A percentile compares a stretch with the other conserved stretches of the same genome.
phyloP scores from a whole-genome alignment of 306 rosid species.

The Dryas drummondii region DNA sequence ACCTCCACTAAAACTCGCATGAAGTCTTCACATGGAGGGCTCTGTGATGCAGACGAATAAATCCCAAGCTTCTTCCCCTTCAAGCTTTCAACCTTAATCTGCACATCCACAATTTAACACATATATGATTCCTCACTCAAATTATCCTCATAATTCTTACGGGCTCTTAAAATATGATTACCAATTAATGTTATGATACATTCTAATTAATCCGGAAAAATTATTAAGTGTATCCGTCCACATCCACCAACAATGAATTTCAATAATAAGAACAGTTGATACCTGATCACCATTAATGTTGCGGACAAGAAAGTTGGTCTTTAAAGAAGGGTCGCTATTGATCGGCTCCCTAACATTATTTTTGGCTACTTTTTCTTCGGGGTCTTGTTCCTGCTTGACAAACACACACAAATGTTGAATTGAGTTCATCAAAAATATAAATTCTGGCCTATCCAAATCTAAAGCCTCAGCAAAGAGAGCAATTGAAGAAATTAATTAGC shows the following conservation, averaged over 20 bases:
- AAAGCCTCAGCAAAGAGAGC: too few species aligned
- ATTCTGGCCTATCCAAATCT: too few species aligned
- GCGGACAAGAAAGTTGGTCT: background rate
- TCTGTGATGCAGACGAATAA: slow-evolving; percentile 77
- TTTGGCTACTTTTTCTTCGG: too few species aligned
- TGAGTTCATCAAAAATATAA: too few species aligned
- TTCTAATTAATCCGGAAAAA: background rate
- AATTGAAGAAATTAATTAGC: too few species aligned
- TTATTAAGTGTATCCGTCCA: background rate
- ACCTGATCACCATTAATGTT: too few species aligned
- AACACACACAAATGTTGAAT: too few species aligned
- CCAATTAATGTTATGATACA: background rate
- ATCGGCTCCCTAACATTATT: too few species aligned
- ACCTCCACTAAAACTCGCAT: slow-evolving; percentile 55
- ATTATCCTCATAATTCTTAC: background rate
- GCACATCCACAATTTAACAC: slow-evolving; percentile 20
- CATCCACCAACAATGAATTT: background rate
- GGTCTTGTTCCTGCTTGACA: too few species aligned
- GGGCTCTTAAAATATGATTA: background rate
- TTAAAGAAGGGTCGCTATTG: too few species aligned
- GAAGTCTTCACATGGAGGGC: slow-evolving; percentile 53
- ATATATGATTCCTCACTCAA: slow-evolving; percentile 6
- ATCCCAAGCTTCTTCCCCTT: slow-evolving; percentile 61
- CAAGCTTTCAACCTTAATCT: slow-evolving; percentile 65
- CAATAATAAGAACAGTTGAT: too few species aligned